Evolutionary conservation across 1,284 basidiomycete genomes (phyloP).

Genomic region (Tilletia indica): DNA sequence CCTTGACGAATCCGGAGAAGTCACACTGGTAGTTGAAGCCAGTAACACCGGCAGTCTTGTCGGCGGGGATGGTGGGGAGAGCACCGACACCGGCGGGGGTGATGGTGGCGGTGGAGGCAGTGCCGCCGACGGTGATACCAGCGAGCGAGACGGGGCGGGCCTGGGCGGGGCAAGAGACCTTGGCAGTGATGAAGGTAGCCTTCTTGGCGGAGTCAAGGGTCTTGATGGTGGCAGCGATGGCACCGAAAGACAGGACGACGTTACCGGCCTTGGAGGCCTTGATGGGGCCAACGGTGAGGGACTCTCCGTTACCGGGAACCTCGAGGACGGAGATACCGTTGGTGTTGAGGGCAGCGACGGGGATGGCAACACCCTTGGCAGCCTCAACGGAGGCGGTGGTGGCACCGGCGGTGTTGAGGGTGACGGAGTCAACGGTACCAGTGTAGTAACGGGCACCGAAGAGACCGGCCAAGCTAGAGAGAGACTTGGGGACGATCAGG

Average conservation of each 20-base stretch:
- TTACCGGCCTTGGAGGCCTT: slow-evolving; percentile 1
- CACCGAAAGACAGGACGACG: slow-evolving; percentile 8
- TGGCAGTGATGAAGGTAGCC: slow-evolving; percentile 15
- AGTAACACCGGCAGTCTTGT: slow-evolving; percentile 11
- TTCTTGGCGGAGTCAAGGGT: background rate
- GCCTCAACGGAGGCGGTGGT: slow-evolving; percentile 4
- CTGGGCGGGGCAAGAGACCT: slow-evolving; percentile 3
- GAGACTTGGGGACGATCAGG: slow-evolving; percentile 14
- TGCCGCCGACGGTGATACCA: background rate
- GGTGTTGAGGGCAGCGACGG: background rate
- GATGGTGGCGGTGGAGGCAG: slow-evolving; percentile 2
- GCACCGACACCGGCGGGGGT: background rate
- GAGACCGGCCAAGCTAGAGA: slow-evolving; percentile 8
- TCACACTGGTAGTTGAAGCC: slow-evolving; percentile 12
- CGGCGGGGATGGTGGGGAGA: background rate
- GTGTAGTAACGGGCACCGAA: slow-evolving; percentile 14
- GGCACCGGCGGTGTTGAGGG: slow-evolving; percentile 10
- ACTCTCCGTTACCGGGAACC: slow-evolving; percentile 6
- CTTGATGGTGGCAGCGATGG: background rate
- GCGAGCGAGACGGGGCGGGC: slow-evolving; percentile 10
- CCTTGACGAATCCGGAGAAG: slow-evolving; percentile 6
- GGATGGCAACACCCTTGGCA: slow-evolving; percentile 12
- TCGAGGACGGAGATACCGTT: slow-evolving; percentile 16
- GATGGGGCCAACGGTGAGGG: slow-evolving; percentile 15
- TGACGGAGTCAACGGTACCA: background rate